Conservation (phyloP, 2,329 filamentous ascomycete species). For the Penicillium verrucosum region DNA sequence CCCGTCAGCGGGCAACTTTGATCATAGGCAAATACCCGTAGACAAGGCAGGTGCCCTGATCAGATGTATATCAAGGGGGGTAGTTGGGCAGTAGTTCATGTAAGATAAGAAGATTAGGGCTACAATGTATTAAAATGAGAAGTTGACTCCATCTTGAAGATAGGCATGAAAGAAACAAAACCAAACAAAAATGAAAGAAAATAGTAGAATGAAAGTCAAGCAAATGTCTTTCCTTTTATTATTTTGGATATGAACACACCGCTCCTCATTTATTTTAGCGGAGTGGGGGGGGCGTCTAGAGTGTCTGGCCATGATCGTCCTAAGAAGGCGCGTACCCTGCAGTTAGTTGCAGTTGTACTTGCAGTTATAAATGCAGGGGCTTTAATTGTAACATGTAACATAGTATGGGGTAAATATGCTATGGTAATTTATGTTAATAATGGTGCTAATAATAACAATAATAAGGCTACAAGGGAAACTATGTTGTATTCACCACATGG, state of each 20-base stretch:
- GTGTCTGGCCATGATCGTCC: conserved; percentile 5
- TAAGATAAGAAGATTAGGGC: conserved; percentile 18
- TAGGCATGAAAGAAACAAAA: background rate
- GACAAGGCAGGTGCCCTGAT: conserved; percentile 1
- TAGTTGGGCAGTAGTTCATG: background rate
- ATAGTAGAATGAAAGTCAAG: background rate
- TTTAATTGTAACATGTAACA: background rate
- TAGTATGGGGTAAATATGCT: background rate
- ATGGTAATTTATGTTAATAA: background rate
- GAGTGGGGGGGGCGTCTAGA: conserved; percentile 11
- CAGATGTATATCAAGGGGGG: background rate
- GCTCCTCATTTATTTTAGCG: conserved; percentile 15
- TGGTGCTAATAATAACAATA: background rate
- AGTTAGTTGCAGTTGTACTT: conserved; percentile 9
- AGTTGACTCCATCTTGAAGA: conserved; percentile 12
- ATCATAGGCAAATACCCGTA: background rate
- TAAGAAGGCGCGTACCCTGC: background rate
- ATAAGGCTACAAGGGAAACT: background rate
- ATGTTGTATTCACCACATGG: background rate
- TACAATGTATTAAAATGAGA: conserved; percentile 10
- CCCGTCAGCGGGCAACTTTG: conserved; percentile 1
- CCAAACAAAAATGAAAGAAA: background rate
- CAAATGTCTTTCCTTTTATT: background rate
- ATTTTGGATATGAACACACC: conserved; percentile 8
- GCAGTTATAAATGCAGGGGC: conserved; percentile 15